A percentile compares a stretch with the other conserved stretches of the same genome.
These are phyloP conservation scores for Carex kokanica DNA, from an alignment of 176 grass and related monocot species.

Conservation along the genomic window DNA sequence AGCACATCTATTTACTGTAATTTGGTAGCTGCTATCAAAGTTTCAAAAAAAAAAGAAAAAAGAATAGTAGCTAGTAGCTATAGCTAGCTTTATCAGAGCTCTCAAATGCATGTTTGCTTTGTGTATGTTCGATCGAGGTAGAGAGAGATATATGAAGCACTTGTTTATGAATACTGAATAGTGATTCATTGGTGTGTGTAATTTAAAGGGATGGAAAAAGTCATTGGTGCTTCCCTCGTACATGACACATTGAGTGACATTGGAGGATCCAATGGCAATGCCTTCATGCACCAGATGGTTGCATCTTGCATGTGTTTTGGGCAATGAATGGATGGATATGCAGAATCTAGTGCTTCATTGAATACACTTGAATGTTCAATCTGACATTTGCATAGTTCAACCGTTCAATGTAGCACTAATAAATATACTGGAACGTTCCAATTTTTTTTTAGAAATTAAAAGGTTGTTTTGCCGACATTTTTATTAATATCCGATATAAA, in stretches of 20 bases:
- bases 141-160: not conserved
- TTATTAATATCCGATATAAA: no score
- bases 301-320: not conserved
- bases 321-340: not conserved
- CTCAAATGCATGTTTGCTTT: not conserved
- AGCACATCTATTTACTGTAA: no score
- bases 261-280: not conserved
- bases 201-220: not conserved
- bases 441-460: no score
- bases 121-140: not conserved
- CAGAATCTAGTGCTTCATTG: not conserved
- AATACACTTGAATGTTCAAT: not conserved
- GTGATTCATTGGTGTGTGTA: not conserved
- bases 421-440: not conserved
- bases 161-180: no score
- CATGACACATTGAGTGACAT: constrained; percentile 3
- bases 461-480: no score
- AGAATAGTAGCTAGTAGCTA: not conserved
- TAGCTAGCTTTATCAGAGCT: not conserved
- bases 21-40: no score
- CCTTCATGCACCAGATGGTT: not conserved
- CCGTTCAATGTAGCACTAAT: not conserved
- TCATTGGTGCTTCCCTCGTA: constrained; percentile 1
- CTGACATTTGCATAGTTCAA: not conserved
- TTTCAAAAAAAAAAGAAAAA: no score